Conservation (phyloP, 176 grass and related monocot genomes). For the Dendrocalamus sinicus region DNA sequence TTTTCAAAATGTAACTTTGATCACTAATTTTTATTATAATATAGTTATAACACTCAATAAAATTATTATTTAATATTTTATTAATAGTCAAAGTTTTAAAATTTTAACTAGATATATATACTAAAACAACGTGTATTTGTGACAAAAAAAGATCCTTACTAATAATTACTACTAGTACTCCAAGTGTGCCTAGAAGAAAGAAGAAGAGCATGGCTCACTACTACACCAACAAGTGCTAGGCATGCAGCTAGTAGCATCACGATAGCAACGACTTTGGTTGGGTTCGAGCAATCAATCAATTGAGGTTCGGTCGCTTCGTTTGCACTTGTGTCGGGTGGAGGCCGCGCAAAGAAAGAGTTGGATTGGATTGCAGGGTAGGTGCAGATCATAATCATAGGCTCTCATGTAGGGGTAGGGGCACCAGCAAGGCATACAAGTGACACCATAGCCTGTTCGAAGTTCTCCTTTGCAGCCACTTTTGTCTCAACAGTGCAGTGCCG, state of each 20-base stretch:
- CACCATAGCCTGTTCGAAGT: neutral
- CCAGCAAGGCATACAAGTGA: neutral
- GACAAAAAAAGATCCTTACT: no score
- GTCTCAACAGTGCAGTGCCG: neutral
- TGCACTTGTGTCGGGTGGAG: constrained; percentile 27
- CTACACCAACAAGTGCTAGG: neutral
- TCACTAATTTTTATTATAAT: no score
- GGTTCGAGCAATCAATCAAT: neutral
- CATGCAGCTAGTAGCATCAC: neutral
- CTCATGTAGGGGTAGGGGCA: neutral
- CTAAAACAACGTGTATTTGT: no score
- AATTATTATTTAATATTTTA: no score
- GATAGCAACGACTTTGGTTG: neutral
- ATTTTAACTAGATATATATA: no score
- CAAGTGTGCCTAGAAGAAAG: neutral
- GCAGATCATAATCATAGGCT: constrained; percentile 30
- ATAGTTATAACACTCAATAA: no score
- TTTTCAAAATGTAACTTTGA: no score
- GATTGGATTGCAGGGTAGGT: constrained; percentile 32
- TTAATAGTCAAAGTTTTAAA: no score
- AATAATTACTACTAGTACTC: neutral
- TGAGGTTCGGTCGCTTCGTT: neutral
- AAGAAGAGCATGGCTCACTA: neutral
- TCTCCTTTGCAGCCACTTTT: neutral
- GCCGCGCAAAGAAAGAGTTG: neutral